Base-by-base conservation (phyloP, 2,329 filamentous ascomycete genomes). In the Colletotrichum plurivorum region DNA sequence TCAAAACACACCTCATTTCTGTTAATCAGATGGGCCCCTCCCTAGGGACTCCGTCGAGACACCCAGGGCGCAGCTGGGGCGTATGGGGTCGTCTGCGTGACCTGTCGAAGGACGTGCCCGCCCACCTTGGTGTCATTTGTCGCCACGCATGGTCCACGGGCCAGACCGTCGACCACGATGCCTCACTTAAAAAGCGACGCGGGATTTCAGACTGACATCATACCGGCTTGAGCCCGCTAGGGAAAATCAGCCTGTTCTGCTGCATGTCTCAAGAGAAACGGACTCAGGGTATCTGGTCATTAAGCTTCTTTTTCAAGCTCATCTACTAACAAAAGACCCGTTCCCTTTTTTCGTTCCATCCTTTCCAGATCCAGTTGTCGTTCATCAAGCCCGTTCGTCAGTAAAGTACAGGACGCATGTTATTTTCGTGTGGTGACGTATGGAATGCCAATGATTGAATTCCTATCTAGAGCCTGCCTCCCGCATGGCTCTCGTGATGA, bases 371-470 rank as follows among this genome's bases (percentile, higher is more conserved):
- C 58, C 59, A 53, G 41, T n/a, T 58, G 43, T 46, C 41, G 9
- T 46, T 57, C 58, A 61, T 61, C 48, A 52, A 61, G 48, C 48
- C 20, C 20, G 22, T 67, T 70, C 53, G 52, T 51, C 52, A 49
- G 54, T 36, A 31, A 54, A 27, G 31, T 54, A 53, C 31, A 54
- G 8, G 8, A 36, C 27, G 48, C 62, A 52, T 59, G 45, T 49
- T 43, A 5, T 25, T n/a, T 20, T 62, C 52, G 31, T 62, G 52
- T 25, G 39, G 51, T 67, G 57, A 65, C 31, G 62, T 70, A 70
- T 72, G 61, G 55, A 73, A 74, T 71, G 59, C 65, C 71, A 69
- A 68, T 67, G 58, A 57, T 72, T 64, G 69, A 71, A 72, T 72
- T 72, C 71, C 69, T 71, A 72, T 72, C 60, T 71, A 68, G 65